phyloP scores from a whole-genome alignment of 805 yeast genomes.

The Tetrapisispora iriomotensis region DNA sequence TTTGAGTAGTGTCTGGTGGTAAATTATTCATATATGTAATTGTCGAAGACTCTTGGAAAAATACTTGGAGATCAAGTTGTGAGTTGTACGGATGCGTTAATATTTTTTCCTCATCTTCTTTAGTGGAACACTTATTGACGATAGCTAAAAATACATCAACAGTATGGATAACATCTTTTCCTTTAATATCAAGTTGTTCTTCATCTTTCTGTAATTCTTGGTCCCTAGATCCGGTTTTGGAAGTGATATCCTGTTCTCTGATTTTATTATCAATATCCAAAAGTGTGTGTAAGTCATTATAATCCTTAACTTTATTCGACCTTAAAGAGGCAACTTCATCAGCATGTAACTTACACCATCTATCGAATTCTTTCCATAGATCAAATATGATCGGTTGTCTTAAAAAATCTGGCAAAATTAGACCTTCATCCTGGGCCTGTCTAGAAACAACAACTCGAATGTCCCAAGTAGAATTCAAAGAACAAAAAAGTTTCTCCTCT shows the following conservation, averaged over 20 bases:
- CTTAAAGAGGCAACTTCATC: slow-evolving; percentile 1
- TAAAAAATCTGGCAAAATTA: slow-evolving; percentile 61
- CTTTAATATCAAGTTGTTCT: not conserved
- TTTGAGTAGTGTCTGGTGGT: slow-evolving; percentile 79
- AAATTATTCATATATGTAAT: slow-evolving; percentile 73
- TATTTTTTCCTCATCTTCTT: slow-evolving; percentile 42
- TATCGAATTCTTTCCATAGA: slow-evolving; percentile 58
- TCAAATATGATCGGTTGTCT: slow-evolving; percentile 73
- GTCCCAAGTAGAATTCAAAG: slow-evolving; percentile 56
- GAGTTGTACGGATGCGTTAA: slow-evolving; percentile 69
- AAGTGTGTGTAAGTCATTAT: slow-evolving; percentile 28
- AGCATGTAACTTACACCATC: slow-evolving; percentile 61
- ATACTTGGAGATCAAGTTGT: slow-evolving; percentile 59
- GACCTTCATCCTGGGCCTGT: slow-evolving; percentile 70
- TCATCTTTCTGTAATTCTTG: not conserved
- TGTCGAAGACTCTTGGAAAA: slow-evolving; percentile 61
- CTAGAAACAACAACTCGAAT: slow-evolving; percentile 68
- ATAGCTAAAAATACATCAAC: slow-evolving; percentile 23
- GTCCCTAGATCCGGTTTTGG: not conserved
- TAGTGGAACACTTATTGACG: slow-evolving; percentile 31
- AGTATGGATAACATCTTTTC: slow-evolving; percentile 10
- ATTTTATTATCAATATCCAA: slow-evolving; percentile 27
- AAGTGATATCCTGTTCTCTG: not conserved
- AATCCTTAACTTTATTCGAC: slow-evolving; percentile 10
- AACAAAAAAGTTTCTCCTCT: slow-evolving; percentile 53